Conservation (phyloP, 2,329 filamentous ascomycete genomes). For the Aspergillus latus region DNA sequence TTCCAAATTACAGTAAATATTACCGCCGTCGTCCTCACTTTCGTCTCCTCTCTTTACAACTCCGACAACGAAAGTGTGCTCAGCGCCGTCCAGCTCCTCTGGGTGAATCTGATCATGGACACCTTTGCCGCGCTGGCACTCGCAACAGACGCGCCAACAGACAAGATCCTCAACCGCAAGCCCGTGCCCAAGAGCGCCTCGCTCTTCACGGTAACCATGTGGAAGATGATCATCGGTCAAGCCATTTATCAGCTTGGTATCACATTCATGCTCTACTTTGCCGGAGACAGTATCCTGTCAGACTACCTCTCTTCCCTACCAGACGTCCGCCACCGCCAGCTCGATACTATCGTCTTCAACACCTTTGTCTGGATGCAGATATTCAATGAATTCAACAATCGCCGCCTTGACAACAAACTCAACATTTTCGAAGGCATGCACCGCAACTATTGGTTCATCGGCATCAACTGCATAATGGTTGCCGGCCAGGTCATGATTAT, state of each 20-base stretch:
- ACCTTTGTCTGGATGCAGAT: constrained; percentile 99
- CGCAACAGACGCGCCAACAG: constrained; percentile 84
- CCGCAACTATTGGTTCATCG: constrained; percentile 84
- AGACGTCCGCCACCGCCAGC: constrained; percentile 49
- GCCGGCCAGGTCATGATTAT: constrained; percentile 88
- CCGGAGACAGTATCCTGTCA: constrained; percentile 59
- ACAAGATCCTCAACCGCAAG: constrained; percentile 76
- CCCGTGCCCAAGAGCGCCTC: constrained; percentile 72
- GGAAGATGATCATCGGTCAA: constrained; percentile 98
- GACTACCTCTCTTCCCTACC: constrained; percentile 46
- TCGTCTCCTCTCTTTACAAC: constrained; percentile 79
- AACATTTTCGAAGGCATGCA: constrained; percentile 91
- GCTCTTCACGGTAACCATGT: constrained; percentile 87
- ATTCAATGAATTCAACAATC: constrained; percentile 97
- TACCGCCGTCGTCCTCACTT: constrained; percentile 82
- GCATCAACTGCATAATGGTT: constrained; percentile 82
- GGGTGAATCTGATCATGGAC: constrained; percentile 98
- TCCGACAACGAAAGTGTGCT: constrained; percentile 70
- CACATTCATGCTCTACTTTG: constrained; percentile 82
- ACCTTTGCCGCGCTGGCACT: constrained; percentile 87
- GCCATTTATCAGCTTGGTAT: constrained; percentile 80
- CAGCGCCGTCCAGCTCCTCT: constrained; percentile 86
- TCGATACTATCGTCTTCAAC: constrained; percentile 89
- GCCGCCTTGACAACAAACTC: constrained; percentile 88
- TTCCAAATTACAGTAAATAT: constrained; percentile 78